Evolutionary conservation across 345 rosid genomes (phyloP).

Genomic region (Laguncularia racemosa): DNA sequence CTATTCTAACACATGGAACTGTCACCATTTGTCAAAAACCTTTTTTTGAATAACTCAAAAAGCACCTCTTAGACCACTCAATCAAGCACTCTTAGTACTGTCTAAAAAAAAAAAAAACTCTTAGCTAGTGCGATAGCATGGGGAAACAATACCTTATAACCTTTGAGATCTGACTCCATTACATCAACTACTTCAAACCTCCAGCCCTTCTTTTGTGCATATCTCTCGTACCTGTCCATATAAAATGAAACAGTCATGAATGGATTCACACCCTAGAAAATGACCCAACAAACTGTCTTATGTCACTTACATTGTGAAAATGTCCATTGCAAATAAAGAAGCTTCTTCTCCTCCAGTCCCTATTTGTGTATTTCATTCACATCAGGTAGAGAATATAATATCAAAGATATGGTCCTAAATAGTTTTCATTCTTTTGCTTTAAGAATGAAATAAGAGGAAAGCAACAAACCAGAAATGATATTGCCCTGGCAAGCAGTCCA

Average conservation of each 20-base stretch:
- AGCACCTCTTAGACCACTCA: no score
- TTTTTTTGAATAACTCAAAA: no score
- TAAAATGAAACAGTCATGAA: slow-evolving; percentile 1
- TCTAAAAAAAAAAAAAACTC: background rate
- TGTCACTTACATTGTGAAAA: slow-evolving; percentile 69
- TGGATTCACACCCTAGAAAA: background rate
- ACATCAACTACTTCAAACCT: slow-evolving; percentile 74
- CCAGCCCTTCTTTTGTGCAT: slow-evolving; percentile 87
- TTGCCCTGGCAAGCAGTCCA: no score
- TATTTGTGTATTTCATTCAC: slow-evolving; percentile 19
- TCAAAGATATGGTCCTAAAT: background rate
- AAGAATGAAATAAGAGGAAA: no score
- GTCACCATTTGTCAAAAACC: no score
- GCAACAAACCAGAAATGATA: no score
- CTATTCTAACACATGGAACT: no score
- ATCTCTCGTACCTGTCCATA: slow-evolving; percentile 76
- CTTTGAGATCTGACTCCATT: slow-evolving; percentile 80
- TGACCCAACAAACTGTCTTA: background rate
- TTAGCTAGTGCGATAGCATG: background rate
- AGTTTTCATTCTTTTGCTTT: no score
- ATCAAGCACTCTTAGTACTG: background rate
- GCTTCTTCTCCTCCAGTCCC: slow-evolving; percentile 99
- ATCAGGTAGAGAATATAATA: slow-evolving; percentile 3
- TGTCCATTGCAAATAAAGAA: slow-evolving; percentile 91
- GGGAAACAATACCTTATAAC: slow-evolving; percentile 57